These are phyloP conservation scores for Cercis canadensis DNA, from an alignment of 306 rosid species.

Conservation along the genomic window DNA sequence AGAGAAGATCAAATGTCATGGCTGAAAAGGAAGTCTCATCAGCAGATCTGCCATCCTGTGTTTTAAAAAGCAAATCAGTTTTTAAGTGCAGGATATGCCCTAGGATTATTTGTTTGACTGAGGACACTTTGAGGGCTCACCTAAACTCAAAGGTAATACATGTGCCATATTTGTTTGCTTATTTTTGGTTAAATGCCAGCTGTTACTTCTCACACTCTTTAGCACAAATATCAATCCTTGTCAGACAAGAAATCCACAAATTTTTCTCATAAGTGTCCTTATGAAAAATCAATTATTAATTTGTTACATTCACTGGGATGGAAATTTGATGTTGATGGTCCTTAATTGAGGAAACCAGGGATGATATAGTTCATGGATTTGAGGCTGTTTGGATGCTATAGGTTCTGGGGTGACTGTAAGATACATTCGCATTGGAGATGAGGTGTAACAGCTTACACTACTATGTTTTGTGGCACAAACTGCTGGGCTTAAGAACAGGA, in stretches of 20 bases:
- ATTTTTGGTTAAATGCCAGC: neutral
- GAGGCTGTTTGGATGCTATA: conserved; percentile 1
- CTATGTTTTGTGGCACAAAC: neutral
- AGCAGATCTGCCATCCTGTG: conserved; percentile 44
- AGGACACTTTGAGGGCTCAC: conserved; percentile 78
- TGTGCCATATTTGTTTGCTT: conserved; percentile 21
- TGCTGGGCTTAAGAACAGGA: neutral
- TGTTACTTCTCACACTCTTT: neutral
- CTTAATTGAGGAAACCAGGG: neutral
- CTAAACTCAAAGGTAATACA: conserved; percentile 79
- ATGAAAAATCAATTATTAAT: conserved; percentile 11
- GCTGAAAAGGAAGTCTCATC: conserved; percentile 41
- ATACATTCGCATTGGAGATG: too few relatives aligned
- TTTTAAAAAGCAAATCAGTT: conserved; percentile 75
- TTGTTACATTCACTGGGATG: conserved; percentile 13
- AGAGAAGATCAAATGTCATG: conserved; percentile 36
- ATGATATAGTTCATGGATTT: conserved; percentile 15
- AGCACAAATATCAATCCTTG: neutral
- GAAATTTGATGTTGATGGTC: neutral
- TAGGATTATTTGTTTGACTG: conserved; percentile 79
- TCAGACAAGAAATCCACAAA: neutral
- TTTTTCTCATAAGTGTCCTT: neutral
- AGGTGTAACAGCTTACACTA: neutral
- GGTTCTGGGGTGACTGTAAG: too few relatives aligned
- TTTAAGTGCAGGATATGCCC: conserved; percentile 95